Conservation (phyloP, 345 rosid genomes). For the Cardiospermum halicacabum region DNA sequence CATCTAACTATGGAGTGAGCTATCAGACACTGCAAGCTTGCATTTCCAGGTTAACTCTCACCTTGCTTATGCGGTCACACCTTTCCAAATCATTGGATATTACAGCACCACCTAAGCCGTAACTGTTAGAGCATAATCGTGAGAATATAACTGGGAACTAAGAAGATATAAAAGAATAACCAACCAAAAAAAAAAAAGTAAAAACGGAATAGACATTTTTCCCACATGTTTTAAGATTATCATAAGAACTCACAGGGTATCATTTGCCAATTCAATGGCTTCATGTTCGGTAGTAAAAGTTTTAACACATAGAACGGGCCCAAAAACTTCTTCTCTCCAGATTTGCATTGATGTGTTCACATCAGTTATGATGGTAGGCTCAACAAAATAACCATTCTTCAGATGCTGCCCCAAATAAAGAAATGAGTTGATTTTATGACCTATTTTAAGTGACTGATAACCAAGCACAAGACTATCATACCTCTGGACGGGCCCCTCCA, state of each 20-base stretch:
- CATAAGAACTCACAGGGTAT: slow-evolving; percentile 63
- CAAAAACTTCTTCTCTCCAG: slow-evolving; percentile 99
- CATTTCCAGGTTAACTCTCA: slow-evolving; percentile 20
- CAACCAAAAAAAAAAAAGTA: neutral
- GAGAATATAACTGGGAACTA: slow-evolving; percentile 3
- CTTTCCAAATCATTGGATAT: slow-evolving; percentile 85
- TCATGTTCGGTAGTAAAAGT: slow-evolving; percentile 89
- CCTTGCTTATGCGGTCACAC: slow-evolving; percentile 94
- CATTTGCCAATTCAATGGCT: slow-evolving; percentile 92
- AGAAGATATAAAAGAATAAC: neutral
- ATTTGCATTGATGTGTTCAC: slow-evolving; percentile 89
- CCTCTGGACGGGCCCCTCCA: slow-evolving; percentile 87
- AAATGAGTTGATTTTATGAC: slow-evolving; percentile 11
- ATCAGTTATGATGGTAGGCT: slow-evolving; percentile 74
- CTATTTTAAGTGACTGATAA: slow-evolving; percentile 11
- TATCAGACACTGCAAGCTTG: slow-evolving; percentile 2
- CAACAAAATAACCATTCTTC: slow-evolving; percentile 73
- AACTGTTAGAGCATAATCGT: slow-evolving; percentile 34
- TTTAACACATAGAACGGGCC: slow-evolving; percentile 89
- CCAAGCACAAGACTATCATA: slow-evolving; percentile 20
- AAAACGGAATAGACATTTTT: neutral
- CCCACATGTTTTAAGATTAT: neutral
- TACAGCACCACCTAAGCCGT: slow-evolving; percentile 85
- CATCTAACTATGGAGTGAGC: neutral
- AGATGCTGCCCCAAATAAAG: slow-evolving; percentile 54